These are phyloP conservation scores for Talaromyces sp. DNA, from an alignment of 2,329 filamentous ascomycete species.

Conservation along the genomic window DNA sequence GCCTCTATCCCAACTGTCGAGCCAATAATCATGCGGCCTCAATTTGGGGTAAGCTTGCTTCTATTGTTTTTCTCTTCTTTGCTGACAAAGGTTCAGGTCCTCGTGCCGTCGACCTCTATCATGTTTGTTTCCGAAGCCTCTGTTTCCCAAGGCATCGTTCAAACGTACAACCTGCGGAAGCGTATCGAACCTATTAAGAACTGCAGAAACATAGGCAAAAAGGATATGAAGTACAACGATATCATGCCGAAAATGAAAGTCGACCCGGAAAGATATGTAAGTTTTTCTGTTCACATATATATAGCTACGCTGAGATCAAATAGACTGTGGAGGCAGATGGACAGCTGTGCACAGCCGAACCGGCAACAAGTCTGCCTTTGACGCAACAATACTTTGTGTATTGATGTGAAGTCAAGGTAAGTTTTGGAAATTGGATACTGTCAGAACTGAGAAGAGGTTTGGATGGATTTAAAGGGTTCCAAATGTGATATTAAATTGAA, in stretches of 20 bases:
- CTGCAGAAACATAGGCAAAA: constrained; percentile 71
- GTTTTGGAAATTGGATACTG: background rate
- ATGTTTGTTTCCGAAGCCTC: constrained; percentile 76
- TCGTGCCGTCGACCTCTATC: constrained; percentile 65
- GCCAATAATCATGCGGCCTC: constrained; percentile 74
- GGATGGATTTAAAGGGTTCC: background rate
- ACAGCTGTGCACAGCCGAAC: constrained; percentile 64
- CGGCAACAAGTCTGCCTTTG: constrained; percentile 64
- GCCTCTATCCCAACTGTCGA: constrained; percentile 83
- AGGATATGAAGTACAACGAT: constrained; percentile 87
- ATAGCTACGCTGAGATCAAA: background rate
- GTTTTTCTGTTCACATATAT: constrained; percentile 17
- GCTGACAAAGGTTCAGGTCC: constrained; percentile 29
- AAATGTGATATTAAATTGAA: background rate
- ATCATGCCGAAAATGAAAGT: constrained; percentile 80
- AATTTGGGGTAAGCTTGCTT: constrained; percentile 59
- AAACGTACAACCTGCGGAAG: constrained; percentile 70
- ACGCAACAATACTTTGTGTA: constrained; percentile 74
- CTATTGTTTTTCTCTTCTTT: background rate
- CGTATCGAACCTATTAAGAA: constrained; percentile 72
- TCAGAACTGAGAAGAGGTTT: background rate
- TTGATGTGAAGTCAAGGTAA: constrained; percentile 31
- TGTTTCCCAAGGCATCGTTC: constrained; percentile 60
- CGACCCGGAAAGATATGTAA: constrained; percentile 78
- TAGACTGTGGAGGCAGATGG: constrained; percentile 77